Evolutionary conservation across 2,329 filamentous ascomycete genomes (phyloP).

Genomic region (Cryphonectria naterciae): DNA sequence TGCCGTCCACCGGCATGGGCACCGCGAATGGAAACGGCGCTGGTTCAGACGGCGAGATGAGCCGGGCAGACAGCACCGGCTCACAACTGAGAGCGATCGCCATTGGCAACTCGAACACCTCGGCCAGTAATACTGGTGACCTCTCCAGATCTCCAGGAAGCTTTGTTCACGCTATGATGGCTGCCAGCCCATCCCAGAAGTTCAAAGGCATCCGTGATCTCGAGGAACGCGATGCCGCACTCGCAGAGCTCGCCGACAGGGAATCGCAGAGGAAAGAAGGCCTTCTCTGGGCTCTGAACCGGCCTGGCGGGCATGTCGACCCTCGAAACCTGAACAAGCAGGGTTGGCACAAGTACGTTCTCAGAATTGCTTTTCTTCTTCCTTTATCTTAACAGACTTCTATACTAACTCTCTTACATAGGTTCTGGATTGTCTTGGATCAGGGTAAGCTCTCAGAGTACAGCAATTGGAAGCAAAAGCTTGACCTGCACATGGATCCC

Average conservation of each 20-base stretch:
- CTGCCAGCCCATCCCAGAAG: conserved; percentile 58
- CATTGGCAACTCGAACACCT: conserved; percentile 47
- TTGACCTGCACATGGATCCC: conserved; percentile 96
- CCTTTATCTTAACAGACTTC: not conserved
- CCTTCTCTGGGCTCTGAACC: conserved; percentile 89
- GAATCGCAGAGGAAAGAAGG: conserved; percentile 84
- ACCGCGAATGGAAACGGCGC: conserved; percentile 52
- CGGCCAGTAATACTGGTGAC: conserved; percentile 42
- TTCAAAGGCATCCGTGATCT: conserved; percentile 94
- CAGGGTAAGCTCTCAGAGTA: conserved; percentile 97
- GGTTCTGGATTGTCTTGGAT: conserved; percentile 98
- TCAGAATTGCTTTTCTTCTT: not conserved
- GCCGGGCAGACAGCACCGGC: conserved; percentile 73
- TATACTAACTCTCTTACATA: conserved; percentile 42
- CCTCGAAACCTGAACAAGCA: conserved; percentile 95
- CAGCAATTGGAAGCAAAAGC: conserved; percentile 97
- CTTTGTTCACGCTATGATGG: conserved; percentile 48
- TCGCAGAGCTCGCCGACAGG: conserved; percentile 57
- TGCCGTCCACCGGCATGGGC: conserved; percentile 35
- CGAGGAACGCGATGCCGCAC: conserved; percentile 75
- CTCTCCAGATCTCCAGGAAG: conserved; percentile 63
- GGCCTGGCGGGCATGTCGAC: conserved; percentile 91
- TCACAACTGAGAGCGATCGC: conserved; percentile 64
- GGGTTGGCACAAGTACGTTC: conserved; percentile 93
- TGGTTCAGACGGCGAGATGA: conserved; percentile 70